These are phyloP conservation scores for Oldenlandia corymbosa DNA, from an alignment of 257 asterid species.

Conservation along the genomic window DNA sequence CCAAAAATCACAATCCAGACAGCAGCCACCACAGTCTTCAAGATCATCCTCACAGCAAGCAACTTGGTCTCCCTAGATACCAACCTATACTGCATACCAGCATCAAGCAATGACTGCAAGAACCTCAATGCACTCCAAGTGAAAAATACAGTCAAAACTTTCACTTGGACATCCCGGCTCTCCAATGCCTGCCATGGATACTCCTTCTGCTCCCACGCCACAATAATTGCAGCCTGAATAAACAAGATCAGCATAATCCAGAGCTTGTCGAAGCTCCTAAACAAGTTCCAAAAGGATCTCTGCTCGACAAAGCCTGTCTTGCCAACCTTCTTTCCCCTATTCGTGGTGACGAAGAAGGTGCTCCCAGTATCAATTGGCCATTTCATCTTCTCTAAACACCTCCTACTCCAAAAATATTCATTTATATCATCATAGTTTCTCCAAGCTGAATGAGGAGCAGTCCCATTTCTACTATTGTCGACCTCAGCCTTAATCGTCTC, in stretches of 20 bases:
- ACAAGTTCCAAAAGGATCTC: slow-evolving; percentile 93
- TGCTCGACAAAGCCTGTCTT: slow-evolving; percentile 97
- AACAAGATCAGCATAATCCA: slow-evolving; percentile 89
- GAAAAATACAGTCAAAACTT: slow-evolving; percentile 72
- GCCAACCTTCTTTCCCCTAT: slow-evolving; percentile 79
- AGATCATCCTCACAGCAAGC: slow-evolving; percentile 73
- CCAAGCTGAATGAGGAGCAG: slow-evolving; percentile 98
- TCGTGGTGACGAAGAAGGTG: slow-evolving; percentile 74
- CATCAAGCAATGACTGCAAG: slow-evolving; percentile 79
- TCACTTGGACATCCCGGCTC: slow-evolving; percentile 62
- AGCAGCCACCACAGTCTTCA: slow-evolving; percentile 75
- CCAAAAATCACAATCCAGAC: slow-evolving; percentile 84
- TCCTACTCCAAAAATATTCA: slow-evolving; percentile 92
- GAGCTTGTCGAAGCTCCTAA: slow-evolving; percentile 87
- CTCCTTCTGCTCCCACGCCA: slow-evolving; percentile 65
- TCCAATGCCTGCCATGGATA: slow-evolving; percentile 81
- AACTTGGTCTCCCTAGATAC: slow-evolving; percentile 86
- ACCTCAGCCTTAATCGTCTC: slow-evolving; percentile 75
- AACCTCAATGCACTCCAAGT: slow-evolving; percentile 91
- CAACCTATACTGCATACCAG: slow-evolving; percentile 77
- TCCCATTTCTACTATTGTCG: slow-evolving; percentile 77
- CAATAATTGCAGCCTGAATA: slow-evolving; percentile 80
- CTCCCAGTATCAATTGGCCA: slow-evolving; percentile 93
- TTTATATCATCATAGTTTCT: slow-evolving; percentile 92
- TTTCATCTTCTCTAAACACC: slow-evolving; percentile 84